Conservation (phyloP, 805 yeast species). For the Yarrowia deformans region DNA sequence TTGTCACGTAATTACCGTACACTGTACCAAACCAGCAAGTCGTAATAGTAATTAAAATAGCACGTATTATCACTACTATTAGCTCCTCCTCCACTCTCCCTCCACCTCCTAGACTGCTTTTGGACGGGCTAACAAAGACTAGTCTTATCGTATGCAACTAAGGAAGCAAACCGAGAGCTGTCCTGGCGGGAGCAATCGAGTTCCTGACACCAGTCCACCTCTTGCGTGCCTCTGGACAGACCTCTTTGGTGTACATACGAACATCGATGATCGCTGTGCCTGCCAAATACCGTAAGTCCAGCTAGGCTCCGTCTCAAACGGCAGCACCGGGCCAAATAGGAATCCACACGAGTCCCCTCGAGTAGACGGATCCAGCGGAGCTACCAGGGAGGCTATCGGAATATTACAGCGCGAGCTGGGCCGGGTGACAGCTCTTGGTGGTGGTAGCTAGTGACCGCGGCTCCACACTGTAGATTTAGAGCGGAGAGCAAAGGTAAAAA, state of each 20-base stretch:
- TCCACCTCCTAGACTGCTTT: not conserved
- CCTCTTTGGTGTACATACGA: no score
- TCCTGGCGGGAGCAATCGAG: not conserved
- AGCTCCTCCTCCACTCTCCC: not conserved
- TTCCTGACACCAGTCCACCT: no score
- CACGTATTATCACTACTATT: no score
- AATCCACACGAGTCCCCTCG: not conserved
- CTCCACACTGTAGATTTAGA: not conserved
- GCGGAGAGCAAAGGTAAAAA: no score
- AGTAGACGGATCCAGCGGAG: not conserved
- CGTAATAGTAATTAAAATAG: not conserved
- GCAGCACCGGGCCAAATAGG: not conserved
- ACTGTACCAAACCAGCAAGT: no score
- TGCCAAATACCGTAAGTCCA: conserved; percentile 8
- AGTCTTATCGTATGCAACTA: conserved; percentile 2
- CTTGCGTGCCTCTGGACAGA: no score
- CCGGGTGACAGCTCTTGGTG: not conserved
- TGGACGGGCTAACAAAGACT: not conserved
- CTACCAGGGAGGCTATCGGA: not conserved
- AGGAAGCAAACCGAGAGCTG: no score
- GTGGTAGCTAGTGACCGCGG: no score
- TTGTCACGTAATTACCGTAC: no score
- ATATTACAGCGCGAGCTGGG: not conserved
- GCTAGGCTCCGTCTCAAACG: no score
- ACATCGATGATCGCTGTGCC: not conserved